Conservation (phyloP, 179 eudicot species). For the Carnegiea gigantea region DNA sequence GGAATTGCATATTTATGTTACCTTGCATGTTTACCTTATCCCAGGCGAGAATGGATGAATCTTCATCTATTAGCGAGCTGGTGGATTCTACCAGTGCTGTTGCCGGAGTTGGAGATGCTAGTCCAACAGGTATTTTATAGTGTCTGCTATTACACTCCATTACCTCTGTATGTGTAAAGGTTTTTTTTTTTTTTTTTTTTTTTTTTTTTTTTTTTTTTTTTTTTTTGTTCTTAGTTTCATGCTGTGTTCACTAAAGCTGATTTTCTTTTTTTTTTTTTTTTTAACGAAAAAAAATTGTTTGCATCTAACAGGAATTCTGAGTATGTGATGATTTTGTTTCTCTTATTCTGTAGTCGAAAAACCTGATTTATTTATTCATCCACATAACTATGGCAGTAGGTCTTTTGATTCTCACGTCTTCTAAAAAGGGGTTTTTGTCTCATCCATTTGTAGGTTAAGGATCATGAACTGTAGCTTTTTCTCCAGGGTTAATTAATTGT, state of each 20-base stretch:
- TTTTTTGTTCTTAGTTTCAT: not conserved
- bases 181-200: not conserved
- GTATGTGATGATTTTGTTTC: not conserved
- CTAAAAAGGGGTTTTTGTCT: not conserved
- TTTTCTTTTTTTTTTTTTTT: not conserved
- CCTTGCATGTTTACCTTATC: conserved; percentile 15
- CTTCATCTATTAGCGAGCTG: conserved; percentile 30
- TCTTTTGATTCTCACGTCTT: not conserved
- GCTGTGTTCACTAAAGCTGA: not conserved
- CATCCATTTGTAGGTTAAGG: not conserved
- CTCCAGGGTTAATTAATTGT: not conserved
- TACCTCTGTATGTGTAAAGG: not conserved
- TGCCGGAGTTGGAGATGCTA: conserved; percentile 33
- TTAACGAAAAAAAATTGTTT: not conserved
- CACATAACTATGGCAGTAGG: not conserved
- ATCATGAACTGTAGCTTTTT: not conserved
- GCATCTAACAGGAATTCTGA: not conserved
- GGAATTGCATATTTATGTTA: conserved; percentile 1
- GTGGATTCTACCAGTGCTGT: conserved; percentile 26
- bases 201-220: not conserved
- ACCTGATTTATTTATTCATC: not conserved
- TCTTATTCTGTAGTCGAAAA: not conserved
- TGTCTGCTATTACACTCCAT: not conserved
- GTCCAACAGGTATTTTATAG: conserved; percentile 40
- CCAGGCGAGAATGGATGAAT: conserved; percentile 38